Evolutionary conservation across 768 basidiomycete species (phyloP).

Genomic region (Trametes gibbosa): DNA sequence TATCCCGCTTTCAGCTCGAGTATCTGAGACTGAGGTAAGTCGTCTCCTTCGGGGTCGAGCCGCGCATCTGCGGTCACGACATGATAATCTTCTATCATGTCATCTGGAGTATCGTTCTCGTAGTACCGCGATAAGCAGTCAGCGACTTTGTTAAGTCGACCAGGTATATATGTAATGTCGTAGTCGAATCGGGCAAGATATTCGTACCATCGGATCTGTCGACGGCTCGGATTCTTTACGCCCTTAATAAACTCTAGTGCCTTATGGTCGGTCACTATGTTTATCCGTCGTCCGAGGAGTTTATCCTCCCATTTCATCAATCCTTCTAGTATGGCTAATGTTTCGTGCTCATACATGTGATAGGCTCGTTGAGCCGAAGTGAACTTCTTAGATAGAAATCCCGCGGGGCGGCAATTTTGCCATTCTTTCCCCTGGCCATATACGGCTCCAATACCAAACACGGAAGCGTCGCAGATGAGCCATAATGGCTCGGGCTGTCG

Average conservation of each 20-base stretch:
- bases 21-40: too few relatives aligned
- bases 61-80: too few relatives aligned
- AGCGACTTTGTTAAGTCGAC: conserved; percentile 28
- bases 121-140: conserved; percentile 33
- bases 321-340: conserved; percentile 15
- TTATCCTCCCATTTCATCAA: too few relatives aligned
- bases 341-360: conserved; percentile 22
- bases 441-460: conserved; percentile 19
- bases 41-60: too few relatives aligned
- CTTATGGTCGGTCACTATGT: background rate
- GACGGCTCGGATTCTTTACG: conserved; percentile 6
- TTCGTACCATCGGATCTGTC: conserved; percentile 32
- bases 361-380: conserved; percentile 27
- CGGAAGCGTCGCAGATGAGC: conserved; percentile 24
- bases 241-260: conserved; percentile 30
- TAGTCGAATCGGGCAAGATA: conserved; percentile 30
- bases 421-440: conserved; percentile 31
- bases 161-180: conserved; percentile 27
- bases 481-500: conserved; percentile 15
- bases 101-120: background rate
- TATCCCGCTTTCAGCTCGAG: too few relatives aligned
- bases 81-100: too few relatives aligned
- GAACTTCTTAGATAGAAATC: conserved; percentile 32
- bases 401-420: conserved; percentile 25
- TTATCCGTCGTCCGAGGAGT: conserved; percentile 22